These are phyloP conservation scores for Elymus sibiricus DNA, from an alignment of 176 grass and related monocot species.

Conservation along the genomic window DNA sequence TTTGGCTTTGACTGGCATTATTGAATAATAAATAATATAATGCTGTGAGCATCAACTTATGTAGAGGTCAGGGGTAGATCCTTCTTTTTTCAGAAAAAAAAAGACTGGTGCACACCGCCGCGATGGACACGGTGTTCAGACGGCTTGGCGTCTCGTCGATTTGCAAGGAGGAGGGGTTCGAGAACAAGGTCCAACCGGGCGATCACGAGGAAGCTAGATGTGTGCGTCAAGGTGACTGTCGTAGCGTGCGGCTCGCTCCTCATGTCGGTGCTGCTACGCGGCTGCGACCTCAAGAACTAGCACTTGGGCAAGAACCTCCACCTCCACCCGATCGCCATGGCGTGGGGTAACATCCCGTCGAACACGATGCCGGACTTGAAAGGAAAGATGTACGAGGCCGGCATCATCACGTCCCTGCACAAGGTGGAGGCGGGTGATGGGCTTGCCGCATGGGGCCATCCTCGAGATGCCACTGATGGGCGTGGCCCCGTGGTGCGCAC, in stretches of 20 bases:
- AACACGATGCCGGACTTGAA: conserved; percentile 38
- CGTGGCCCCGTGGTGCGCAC: too few relatives aligned
- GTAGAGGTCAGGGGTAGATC: too few relatives aligned
- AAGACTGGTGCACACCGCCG: too few relatives aligned
- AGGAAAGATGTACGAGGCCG: conserved; percentile 70
- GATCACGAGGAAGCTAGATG: conserved; percentile 27
- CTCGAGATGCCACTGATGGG: conserved; percentile 63
- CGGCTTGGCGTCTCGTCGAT: too few relatives aligned
- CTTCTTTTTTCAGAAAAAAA: too few relatives aligned
- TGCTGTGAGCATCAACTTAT: too few relatives aligned
- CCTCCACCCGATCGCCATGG: conserved; percentile 58
- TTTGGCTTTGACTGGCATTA: too few relatives aligned
- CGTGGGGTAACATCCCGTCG: conserved; percentile 89
- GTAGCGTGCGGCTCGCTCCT: conserved; percentile 32
- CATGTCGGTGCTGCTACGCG: too few relatives aligned
- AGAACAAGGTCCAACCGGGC: too few relatives aligned
- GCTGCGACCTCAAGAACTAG: conserved; percentile 59
- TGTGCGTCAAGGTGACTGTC: conserved; percentile 62
- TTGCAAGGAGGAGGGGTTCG: too few relatives aligned
- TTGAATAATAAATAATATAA: too few relatives aligned
- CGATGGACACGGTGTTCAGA: too few relatives aligned
- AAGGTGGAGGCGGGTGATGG: conserved; percentile 43
- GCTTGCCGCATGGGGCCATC: conserved; percentile 26
- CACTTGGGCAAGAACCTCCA: conserved; percentile 87
- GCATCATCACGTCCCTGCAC: conserved; percentile 87